These are phyloP conservation scores for Paraphoma sp. DNA, from an alignment of 2,329 filamentous ascomycete species.

Conservation along the genomic window DNA sequence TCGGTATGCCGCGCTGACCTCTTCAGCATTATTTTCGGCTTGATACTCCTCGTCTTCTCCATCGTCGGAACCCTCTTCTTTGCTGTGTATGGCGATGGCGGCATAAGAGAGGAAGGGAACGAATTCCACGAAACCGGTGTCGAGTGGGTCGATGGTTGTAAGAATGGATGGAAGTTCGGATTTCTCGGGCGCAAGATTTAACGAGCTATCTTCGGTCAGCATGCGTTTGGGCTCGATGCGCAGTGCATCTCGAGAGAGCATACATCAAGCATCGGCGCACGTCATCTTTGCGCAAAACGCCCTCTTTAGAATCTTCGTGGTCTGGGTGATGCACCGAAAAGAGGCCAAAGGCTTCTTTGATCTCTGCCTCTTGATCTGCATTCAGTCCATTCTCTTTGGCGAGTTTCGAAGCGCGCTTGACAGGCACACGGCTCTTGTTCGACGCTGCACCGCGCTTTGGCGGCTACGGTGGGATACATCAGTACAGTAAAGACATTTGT, in stretches of 20 bases:
- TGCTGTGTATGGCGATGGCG: conserved; percentile 77
- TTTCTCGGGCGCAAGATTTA: conserved; percentile 72
- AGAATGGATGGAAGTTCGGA: conserved; percentile 78
- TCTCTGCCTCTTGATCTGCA: conserved; percentile 84
- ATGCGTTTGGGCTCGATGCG: neutral
- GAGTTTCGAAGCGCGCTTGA: conserved; percentile 77
- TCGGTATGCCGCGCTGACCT: conserved; percentile 81
- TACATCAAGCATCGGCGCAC: conserved; percentile 61
- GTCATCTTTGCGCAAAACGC: conserved; percentile 52
- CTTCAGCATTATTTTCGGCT: conserved; percentile 56
- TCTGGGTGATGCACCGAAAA: conserved; percentile 66
- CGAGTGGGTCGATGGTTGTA: conserved; percentile 81
- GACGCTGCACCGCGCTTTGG: conserved; percentile 37
- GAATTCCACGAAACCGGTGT: conserved; percentile 79
- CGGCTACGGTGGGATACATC: conserved; percentile 24
- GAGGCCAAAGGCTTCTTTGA: conserved; percentile 85
- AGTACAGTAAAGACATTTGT: neutral
- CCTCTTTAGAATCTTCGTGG: conserved; percentile 70
- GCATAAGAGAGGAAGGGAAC: conserved; percentile 85
- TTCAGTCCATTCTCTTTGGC: conserved; percentile 90
- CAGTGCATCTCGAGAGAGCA: neutral
- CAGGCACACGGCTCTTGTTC: conserved; percentile 22
- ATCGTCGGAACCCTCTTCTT: conserved; percentile 41
- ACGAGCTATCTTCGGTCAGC: conserved; percentile 64
- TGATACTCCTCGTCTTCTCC: conserved; percentile 51